phyloP scores from a whole-genome alignment of 495 filamentous ascomycete species.

The Lineolata rhizophorae region DNA sequence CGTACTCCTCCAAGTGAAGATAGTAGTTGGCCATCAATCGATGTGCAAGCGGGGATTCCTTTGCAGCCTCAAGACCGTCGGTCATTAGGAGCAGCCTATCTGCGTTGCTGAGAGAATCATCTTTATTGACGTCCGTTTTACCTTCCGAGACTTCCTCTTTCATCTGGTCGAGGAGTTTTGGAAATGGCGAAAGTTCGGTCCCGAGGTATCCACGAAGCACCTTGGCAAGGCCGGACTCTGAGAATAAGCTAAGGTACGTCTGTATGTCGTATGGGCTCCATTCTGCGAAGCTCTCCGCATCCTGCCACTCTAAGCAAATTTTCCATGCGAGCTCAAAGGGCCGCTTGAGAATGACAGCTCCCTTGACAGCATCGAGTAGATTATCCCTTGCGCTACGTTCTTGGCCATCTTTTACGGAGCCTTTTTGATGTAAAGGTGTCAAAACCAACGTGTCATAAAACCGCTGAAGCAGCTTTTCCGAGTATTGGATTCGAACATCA shows the following conservation, averaged over 20 bases:
- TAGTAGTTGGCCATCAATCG: slow-evolving; percentile 73
- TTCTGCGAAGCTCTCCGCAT: slow-evolving; percentile 44
- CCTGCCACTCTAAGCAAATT: slow-evolving; percentile 73
- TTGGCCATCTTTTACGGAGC: slow-evolving; percentile 11
- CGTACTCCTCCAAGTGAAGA: slow-evolving; percentile 65
- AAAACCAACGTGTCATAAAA: slow-evolving; percentile 56
- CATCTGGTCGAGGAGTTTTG: too few relatives aligned
- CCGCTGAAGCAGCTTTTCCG: slow-evolving; percentile 73
- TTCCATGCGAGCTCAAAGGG: slow-evolving; percentile 81
- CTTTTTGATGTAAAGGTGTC: slow-evolving; percentile 15
- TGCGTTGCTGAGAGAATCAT: slow-evolving; percentile 30
- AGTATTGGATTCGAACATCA: slow-evolving; percentile 57
- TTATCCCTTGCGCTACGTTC: slow-evolving; percentile 39
- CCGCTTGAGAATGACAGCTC: slow-evolving; percentile 91
- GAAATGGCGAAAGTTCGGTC: slow-evolving; percentile 74
- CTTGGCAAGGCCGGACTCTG: slow-evolving; percentile 57
- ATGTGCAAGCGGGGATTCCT: slow-evolving; percentile 58
- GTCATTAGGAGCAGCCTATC: slow-evolving; percentile 63
- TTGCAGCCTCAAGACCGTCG: slow-evolving; percentile 52
- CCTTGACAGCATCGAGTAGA: slow-evolving; percentile 52
- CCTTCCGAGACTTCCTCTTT: too few relatives aligned
- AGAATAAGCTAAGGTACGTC: slow-evolving; percentile 68
- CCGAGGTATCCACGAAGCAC: slow-evolving; percentile 59
- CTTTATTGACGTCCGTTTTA: slow-evolving; percentile 17
- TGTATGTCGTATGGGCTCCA: slow-evolving; percentile 52